A percentile compares a stretch with the other conserved stretches of the same genome.
Evolutionary conservation across 2,329 filamentous ascomycete species (phyloP).

Genomic region (Xylariaceae sp.): DNA sequence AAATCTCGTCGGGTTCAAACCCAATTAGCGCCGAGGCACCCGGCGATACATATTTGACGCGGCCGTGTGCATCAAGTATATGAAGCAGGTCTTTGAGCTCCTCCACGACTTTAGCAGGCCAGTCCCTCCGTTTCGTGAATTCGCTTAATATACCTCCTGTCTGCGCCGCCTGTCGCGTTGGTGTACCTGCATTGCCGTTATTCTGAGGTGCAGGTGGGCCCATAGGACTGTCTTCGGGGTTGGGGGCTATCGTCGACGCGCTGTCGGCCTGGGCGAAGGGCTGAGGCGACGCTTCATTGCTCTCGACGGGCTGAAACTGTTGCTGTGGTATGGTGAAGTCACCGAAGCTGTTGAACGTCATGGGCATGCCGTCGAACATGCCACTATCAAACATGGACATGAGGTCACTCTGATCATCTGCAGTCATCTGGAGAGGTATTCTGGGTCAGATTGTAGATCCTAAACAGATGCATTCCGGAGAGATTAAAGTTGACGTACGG

Average conservation of each 20-base stretch:
- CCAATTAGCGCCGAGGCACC: constrained; percentile 74
- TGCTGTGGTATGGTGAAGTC: constrained; percentile 25
- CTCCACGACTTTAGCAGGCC: constrained; percentile 85
- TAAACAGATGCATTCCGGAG: not conserved
- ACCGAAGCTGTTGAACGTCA: constrained; percentile 29
- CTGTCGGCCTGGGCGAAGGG: constrained; percentile 20
- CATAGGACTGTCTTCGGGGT: constrained; percentile 23
- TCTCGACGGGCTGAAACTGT: constrained; percentile 20
- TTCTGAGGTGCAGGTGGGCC: constrained; percentile 22
- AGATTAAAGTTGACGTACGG: constrained; percentile 21
- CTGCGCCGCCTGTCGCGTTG: constrained; percentile 26
- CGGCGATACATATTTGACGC: constrained; percentile 82
- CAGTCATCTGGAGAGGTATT: constrained; percentile 23
- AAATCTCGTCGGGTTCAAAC: constrained; percentile 67
- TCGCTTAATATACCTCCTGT: constrained; percentile 50
- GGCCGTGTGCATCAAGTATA: constrained; percentile 80
- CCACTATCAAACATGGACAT: constrained; percentile 31
- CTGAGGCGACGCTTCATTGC: constrained; percentile 20
- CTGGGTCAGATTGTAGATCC: not conserved
- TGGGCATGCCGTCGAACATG: constrained; percentile 26
- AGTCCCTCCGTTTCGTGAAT: constrained; percentile 65
- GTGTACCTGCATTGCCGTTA: constrained; percentile 17
- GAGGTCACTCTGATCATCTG: constrained; percentile 28
- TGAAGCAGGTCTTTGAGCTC: constrained; percentile 87
- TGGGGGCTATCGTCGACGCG: constrained; percentile 19